These are phyloP conservation scores for Coemansia sp. DNA, from an alignment of 192 early-diverging fungal genomes.

Conservation along the genomic window DNA sequence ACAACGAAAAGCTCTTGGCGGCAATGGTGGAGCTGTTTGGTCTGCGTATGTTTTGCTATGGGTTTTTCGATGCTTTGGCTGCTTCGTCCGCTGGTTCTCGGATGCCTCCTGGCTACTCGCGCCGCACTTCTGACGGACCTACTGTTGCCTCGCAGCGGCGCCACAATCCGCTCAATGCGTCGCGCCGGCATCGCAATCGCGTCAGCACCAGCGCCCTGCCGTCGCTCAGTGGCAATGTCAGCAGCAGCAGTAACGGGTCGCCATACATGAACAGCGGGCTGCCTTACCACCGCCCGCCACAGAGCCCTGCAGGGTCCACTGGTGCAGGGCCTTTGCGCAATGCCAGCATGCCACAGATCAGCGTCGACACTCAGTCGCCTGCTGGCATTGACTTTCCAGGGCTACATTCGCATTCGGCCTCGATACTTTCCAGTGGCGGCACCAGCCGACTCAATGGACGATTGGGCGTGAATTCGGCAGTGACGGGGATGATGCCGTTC, in stretches of 20 bases:
- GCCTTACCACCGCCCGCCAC: constrained; percentile 25
- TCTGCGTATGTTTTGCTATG: constrained; percentile 36
- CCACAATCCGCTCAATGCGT: neutral
- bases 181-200: constrained; percentile 18
- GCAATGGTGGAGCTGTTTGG: constrained; percentile 51
- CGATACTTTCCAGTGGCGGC: too few relatives aligned
- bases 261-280: constrained; percentile 3
- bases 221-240: constrained; percentile 1
- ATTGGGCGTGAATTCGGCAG: too few relatives aligned
- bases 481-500: constrained; percentile 12
- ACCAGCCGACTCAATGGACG: too few relatives aligned
- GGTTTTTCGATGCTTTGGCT: constrained; percentile 34
- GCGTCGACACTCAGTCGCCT: neutral
- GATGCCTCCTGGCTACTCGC: neutral
- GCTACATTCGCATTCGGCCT: too few relatives aligned
- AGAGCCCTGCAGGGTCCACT: neutral
- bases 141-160: constrained; percentile 1
- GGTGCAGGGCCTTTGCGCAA: neutral
- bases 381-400: neutral
- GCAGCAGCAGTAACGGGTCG: constrained; percentile 18
- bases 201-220: constrained; percentile 20
- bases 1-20: constrained; percentile 32
- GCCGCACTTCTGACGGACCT: constrained; percentile 12
- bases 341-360: constrained; percentile 13
- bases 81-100: neutral